Conservation (phyloP, 805 yeast genomes). For the Blastobotrys americana region DNA sequence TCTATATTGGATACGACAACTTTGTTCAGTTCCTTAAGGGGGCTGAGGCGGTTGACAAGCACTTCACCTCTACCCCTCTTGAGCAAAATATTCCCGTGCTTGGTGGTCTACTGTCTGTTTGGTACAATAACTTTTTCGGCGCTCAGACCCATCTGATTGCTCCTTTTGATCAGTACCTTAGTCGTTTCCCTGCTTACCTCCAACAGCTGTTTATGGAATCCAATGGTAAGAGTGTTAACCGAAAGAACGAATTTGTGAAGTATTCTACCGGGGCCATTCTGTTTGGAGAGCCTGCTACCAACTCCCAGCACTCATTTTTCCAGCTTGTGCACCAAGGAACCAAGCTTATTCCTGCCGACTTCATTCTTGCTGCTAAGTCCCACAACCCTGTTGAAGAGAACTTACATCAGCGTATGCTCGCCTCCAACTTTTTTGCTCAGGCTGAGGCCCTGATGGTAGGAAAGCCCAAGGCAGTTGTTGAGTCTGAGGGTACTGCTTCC, state of each 20-base stretch:
- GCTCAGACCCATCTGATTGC: constrained; percentile 98
- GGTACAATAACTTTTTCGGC: constrained; percentile 98
- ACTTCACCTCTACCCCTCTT: constrained; percentile 75
- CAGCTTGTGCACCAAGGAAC: constrained; percentile 99
- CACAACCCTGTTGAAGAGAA: constrained; percentile 95
- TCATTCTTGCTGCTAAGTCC: constrained; percentile 92
- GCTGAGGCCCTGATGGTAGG: constrained; percentile 97
- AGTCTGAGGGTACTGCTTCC: constrained; percentile 83
- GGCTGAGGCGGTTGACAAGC: constrained; percentile 95
- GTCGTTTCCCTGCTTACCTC: constrained; percentile 98
- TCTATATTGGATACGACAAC: constrained; percentile 93
- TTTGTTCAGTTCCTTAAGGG: constrained; percentile 90
- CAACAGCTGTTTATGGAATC: constrained; percentile 99
- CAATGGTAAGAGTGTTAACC: constrained; percentile 94
- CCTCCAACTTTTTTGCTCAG: constrained; percentile 98
- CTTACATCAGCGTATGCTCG: constrained; percentile 95
- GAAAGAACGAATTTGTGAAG: constrained; percentile 83
- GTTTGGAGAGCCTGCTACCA: constrained; percentile 98
- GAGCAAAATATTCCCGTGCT: constrained; percentile 86
- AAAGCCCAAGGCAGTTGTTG: constrained; percentile 68
- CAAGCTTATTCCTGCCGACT: constrained; percentile 93
- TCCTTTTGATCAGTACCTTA: constrained; percentile 97
- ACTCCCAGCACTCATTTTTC: constrained; percentile 99
- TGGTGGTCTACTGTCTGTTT: constrained; percentile 89
- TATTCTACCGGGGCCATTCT: constrained; percentile 94